Evolutionary conservation across 768 basidiomycete species (phyloP).

Genomic region (Rhizopogon rudus): DNA sequence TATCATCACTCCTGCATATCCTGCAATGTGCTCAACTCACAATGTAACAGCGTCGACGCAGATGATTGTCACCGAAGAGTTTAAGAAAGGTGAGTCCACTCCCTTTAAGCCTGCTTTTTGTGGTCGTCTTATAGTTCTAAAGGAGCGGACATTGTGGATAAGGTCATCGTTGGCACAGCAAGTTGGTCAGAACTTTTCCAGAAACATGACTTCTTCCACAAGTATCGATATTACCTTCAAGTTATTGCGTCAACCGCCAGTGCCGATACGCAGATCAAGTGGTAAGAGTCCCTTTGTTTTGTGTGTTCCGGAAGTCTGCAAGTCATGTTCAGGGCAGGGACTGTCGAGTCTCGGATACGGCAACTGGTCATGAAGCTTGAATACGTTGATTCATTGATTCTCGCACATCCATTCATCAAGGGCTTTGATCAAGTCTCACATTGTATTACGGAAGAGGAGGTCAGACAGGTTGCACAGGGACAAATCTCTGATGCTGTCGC

Average conservation of each 20-base stretch:
- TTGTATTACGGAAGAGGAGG: constrained; percentile 84
- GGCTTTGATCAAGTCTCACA: constrained; percentile 86
- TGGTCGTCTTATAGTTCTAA: constrained; percentile 10
- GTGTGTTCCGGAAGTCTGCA: constrained; percentile 7
- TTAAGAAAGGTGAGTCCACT: constrained; percentile 68
- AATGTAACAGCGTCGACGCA: constrained; percentile 96
- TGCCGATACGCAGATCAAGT: constrained; percentile 85
- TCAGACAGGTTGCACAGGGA: constrained; percentile 83
- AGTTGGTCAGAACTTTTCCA: constrained; percentile 92
- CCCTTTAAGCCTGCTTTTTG: not conserved
- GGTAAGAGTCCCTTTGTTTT: constrained; percentile 44
- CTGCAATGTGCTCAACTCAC: constrained; percentile 98
- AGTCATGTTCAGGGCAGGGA: constrained; percentile 62
- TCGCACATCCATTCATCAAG: constrained; percentile 94
- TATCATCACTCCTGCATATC: constrained; percentile 98
- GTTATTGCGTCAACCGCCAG: constrained; percentile 88
- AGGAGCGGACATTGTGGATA: constrained; percentile 94
- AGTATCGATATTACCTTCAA: constrained; percentile 95
- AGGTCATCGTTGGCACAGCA: constrained; percentile 78
- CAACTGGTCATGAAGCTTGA: constrained; percentile 98
- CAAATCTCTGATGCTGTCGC: constrained; percentile 71
- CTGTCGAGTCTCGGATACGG: constrained; percentile 95
- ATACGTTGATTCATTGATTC: constrained; percentile 84
- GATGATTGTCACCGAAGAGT: constrained; percentile 93
- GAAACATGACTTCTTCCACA: constrained; percentile 96